Base-by-base conservation (phyloP, 2,329 filamentous ascomycete genomes). In the Stromatinia cepivora region DNA sequence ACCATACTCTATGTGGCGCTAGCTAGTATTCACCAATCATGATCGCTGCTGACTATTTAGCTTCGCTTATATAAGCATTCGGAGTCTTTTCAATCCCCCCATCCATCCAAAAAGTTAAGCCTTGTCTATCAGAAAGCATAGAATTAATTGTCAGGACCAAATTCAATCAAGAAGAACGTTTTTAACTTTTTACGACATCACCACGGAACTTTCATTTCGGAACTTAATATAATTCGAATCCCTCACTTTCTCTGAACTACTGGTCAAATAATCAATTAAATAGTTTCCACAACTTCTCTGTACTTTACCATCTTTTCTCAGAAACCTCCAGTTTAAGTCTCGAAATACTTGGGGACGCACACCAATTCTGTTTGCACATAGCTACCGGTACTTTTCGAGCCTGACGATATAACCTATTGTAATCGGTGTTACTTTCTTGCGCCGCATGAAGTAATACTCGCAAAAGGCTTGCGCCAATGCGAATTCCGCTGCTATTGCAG, bases 401-500 rank as follows among this genome's bases (percentile, higher is more conserved):
- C 52, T 63, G 61, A 64, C n/a, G 34, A 52, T 28, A 64, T 52
- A 52, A 15, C 8, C 10, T 42, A 64, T 64, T 52, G 46, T 20
- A 13, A 64, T 56, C 22, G 48, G 48, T 42, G 7, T 64, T 63
- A 53, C 39, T 36, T 46, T 9, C 15, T 64, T n/a, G n/a, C 66
- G 36, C 66, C 39, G 66, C 61, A 69, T 69, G 67, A 69, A 59
- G 67, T 59, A 17, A 50, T 34, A 52, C 39, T 36, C 13, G 25
- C 68, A 48, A 61, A 39, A 57, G 73, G 73, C 74, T 73, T 76
- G 76, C 73, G 74, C 73, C 73, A 70, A 58, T 61, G 63, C 63
- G 48, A 66, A 74, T 73, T 65, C 69, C 74, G 74, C 73, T 82
- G 61, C 61, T 84, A 81, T 81, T 82, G 85, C 81, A 82, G 81